Conservation (phyloP, 495 filamentous ascomycete species). For the Aspergillus bridgeri region DNA sequence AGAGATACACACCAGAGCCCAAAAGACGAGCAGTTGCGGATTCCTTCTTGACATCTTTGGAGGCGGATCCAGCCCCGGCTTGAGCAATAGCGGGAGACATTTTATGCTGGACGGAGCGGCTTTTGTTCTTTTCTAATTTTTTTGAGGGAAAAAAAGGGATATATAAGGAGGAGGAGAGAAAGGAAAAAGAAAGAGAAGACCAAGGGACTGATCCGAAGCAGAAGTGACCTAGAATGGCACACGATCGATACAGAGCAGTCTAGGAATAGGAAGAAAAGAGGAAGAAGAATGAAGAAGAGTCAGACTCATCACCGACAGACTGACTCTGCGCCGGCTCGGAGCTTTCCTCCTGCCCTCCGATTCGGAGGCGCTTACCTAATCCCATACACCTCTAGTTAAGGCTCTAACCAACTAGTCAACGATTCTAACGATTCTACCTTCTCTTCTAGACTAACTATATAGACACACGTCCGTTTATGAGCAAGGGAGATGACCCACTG, state of each 20-base stretch:
- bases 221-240: constrained; percentile 1
- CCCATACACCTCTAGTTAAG: constrained; percentile 34
- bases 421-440: too few species aligned
- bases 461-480: too few species aligned
- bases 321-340: constrained; percentile 22
- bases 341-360: constrained; percentile 4
- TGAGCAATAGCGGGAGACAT: constrained; percentile 53
- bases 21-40: constrained; percentile 81
- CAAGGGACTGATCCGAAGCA: background rate
- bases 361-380: constrained; percentile 2
- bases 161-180: constrained; percentile 13
- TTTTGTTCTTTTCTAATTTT: constrained; percentile 9
- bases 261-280: constrained; percentile 4
- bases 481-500: background rate
- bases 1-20: constrained; percentile 70
- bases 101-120: constrained; percentile 7
- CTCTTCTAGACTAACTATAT: too few species aligned
- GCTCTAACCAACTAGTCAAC: too few species aligned
- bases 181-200: constrained; percentile 2
- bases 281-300: background rate
- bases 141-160: constrained; percentile 9
- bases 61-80: constrained; percentile 46
- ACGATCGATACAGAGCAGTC: constrained; percentile 3
- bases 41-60: constrained; percentile 77
- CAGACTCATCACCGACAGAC: background rate